Base-by-base conservation (phyloP, 2,329 filamentous ascomycete genomes). In the Colletotrichum horii region DNA sequence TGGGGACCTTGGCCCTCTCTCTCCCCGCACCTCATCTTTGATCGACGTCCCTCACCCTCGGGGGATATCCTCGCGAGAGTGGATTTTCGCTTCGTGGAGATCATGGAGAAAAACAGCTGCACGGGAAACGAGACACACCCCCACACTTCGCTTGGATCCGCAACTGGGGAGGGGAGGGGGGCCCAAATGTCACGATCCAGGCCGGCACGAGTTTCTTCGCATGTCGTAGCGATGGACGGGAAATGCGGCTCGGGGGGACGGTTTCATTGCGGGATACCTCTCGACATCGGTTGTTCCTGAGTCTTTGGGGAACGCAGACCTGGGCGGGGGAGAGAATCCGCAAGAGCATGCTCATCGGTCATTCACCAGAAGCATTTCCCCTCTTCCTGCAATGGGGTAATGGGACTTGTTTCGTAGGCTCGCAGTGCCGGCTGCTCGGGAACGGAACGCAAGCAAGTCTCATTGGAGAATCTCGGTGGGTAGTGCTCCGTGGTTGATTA, bases 401-500 rank as follows among this genome's bases (percentile, higher is more conserved):
- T 6, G 34, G 12, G 66, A 55, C 12, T 70, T 70, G 9, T 70
- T 62, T 56, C 56, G 67, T 36, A 15, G 56, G 38, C 43, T 56
- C 34, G 22, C 34, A 8, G 67, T 52, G 36, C 67, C 67, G 67
- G 55, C 67, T 48, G n/a, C 55, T 69, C 65, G 38, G 65, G 65
- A 58, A 14, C 8, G 4, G 36, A 1, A 24, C 19, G 28, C 32
- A 4, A 38, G 28, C 70, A 43, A 58, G 11, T 22, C 28, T 52
- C 52, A 55, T 48, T 36, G 43, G 58, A 58, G 56, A 52, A 55
- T 36, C 48, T 75, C 73, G 73, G 73, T 64, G 38, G 28, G 2
- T 56, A 6, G 8, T 72, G 36, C 73, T 75, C 73, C 73, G 73
- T 71, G 68, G 62, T 67, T 60, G 19, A 19, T 30, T 65, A 4